Evolutionary conservation across 495 filamentous ascomycete species (phyloP).

Genomic region (Aspergillus indologenus): DNA sequence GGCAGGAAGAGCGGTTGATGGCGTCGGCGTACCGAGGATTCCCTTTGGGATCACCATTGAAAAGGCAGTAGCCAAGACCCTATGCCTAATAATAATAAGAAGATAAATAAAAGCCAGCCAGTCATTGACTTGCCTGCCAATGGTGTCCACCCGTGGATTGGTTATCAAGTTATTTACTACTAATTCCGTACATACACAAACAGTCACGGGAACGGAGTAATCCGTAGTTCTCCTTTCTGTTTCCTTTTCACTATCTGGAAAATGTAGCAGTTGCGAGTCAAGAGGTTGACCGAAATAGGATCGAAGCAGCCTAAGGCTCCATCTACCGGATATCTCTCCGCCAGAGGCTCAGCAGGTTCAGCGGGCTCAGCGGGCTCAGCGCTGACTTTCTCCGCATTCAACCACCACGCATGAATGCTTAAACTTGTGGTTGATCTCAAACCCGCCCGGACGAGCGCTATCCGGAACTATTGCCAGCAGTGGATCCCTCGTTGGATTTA

Average conservation of each 20-base stretch:
- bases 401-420: constrained; percentile 14
- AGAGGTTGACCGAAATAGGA: background rate
- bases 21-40: constrained; percentile 2
- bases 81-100: background rate
- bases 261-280: background rate
- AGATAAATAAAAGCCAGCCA: background rate
- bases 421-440: constrained; percentile 8
- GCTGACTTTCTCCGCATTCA: constrained; percentile 16
- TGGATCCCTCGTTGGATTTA: constrained; percentile 15
- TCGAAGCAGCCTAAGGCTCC: background rate
- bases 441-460: constrained; percentile 12
- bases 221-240: background rate
- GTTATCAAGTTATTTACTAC: background rate
- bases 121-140: background rate
- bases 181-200: no score
- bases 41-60: background rate
- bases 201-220: background rate
- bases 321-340: background rate
- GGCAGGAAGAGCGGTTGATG: background rate
- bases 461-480: constrained; percentile 20
- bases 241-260: background rate
- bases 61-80: background rate
- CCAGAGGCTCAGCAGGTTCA: background rate
- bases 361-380: background rate
- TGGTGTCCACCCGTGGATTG: background rate